phyloP scores from a whole-genome alignment of 164 flowering plant species.

The Vitis rupestris region DNA sequence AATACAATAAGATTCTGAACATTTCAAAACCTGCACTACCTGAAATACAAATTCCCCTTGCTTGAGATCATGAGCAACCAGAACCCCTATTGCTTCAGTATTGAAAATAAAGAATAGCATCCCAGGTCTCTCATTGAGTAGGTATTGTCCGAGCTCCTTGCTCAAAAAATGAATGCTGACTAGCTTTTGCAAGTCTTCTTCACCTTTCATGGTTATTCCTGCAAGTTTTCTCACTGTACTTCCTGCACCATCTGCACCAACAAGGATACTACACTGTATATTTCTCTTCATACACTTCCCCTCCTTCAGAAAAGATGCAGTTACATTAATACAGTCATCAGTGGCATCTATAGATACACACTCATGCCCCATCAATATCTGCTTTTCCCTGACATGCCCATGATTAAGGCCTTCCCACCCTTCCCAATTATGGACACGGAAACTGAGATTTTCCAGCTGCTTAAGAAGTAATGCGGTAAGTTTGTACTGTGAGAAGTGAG shows the following conservation, averaged over 20 bases:
- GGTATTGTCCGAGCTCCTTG: conserved; percentile 71
- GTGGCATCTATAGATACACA: conserved; percentile 53
- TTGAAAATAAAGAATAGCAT: conserved; percentile 95
- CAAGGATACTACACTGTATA: conserved; percentile 58
- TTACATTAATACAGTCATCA: conserved; percentile 48
- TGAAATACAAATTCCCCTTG: conserved; percentile 94
- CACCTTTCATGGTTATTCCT: conserved; percentile 73
- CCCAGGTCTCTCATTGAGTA: conserved; percentile 79
- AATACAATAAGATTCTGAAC: not conserved
- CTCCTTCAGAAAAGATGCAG: conserved; percentile 46
- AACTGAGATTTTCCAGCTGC: conserved; percentile 52
- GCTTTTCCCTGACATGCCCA: conserved; percentile 28
- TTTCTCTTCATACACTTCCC: conserved; percentile 46
- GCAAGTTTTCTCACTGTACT: conserved; percentile 75
- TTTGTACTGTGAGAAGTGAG: conserved; percentile 94
- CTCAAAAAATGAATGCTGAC: conserved; percentile 87
- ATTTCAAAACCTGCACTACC: conserved; percentile 41
- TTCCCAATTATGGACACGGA: conserved; percentile 36
- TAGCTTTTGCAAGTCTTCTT: conserved; percentile 83
- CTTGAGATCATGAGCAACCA: conserved; percentile 92
- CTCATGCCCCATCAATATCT: conserved; percentile 83
- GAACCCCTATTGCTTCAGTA: conserved; percentile 85
- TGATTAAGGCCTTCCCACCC: conserved; percentile 15
- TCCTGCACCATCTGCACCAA: conserved; percentile 95
- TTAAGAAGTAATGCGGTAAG: conserved; percentile 57